phyloP scores from a whole-genome alignment of 1,284 basidiomycete genomes.

The Ustilago xerochloae region DNA sequence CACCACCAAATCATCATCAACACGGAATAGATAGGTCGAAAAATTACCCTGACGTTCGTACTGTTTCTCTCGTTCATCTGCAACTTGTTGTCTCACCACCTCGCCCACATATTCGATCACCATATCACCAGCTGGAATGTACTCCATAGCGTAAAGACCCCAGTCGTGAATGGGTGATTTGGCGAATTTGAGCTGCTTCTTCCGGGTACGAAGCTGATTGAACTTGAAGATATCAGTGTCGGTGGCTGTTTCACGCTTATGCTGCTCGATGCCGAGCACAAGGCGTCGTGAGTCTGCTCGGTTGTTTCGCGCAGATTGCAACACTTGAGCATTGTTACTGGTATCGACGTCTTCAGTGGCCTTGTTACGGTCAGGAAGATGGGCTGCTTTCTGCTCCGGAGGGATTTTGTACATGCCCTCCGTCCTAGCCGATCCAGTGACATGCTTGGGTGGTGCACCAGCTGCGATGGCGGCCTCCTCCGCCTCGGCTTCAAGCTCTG shows the following conservation, averaged over 20 bases:
- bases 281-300: conserved; percentile 93
- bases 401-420: conserved; percentile 96
- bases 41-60: conserved; percentile 75
- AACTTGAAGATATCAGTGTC: conserved; percentile 82
- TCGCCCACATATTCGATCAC: conserved; percentile 99
- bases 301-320: conserved; percentile 87
- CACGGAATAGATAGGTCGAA: conserved; percentile 68
- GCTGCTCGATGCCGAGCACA: conserved; percentile 92
- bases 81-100: conserved; percentile 91
- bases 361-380: conserved; percentile 75
- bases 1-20: conserved; percentile 74
- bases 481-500: conserved; percentile 37
- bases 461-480: conserved; percentile 61
- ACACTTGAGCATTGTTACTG: conserved; percentile 65
- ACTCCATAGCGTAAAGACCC: conserved; percentile 76
- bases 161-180: conserved; percentile 97
- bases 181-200: conserved; percentile 96
- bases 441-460: conserved; percentile 70
- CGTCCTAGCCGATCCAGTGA: conserved; percentile 85
- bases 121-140: conserved; percentile 94
- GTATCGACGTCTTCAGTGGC: conserved; percentile 70
- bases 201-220: conserved; percentile 96
- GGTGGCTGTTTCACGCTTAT: conserved; percentile 75
- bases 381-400: conserved; percentile 88
- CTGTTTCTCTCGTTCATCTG: conserved; percentile 94